These are phyloP conservation scores for Dictyostelium brefeldianum DNA, from an alignment of 78 protist genomes.

Conservation along the genomic window DNA sequence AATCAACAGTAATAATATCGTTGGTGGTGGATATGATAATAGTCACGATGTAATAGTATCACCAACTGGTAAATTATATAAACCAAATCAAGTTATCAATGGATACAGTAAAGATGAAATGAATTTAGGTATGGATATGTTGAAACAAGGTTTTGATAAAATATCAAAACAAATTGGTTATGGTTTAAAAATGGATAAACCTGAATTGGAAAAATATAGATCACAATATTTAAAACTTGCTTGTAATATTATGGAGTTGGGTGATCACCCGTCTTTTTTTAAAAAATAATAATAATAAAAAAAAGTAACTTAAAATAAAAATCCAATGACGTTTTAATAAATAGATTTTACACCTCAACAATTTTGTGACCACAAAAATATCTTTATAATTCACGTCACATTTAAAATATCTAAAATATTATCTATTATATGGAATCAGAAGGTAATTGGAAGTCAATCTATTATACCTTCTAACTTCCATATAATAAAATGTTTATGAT, in stretches of 20 bases:
- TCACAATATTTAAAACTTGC: not conserved
- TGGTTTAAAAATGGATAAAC: slow-evolving; percentile 12
- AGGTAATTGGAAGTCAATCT: too few relatives aligned
- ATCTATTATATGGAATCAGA: too few relatives aligned
- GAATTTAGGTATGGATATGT: not conserved
- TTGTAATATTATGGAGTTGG: not conserved
- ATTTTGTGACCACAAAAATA: too few relatives aligned
- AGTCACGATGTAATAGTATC: not conserved
- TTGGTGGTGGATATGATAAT: not conserved
- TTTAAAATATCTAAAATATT: too few relatives aligned
- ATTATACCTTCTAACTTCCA: too few relatives aligned
- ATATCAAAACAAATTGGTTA: not conserved
- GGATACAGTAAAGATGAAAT: not conserved
- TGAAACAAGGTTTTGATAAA: not conserved
- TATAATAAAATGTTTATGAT: too few relatives aligned
- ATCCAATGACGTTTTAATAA: not conserved
- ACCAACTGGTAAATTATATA: not conserved
- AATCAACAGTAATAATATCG: not conserved
- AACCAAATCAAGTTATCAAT: not conserved
- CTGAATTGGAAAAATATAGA: not conserved
- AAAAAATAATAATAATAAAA: not conserved
- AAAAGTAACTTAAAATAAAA: not conserved
- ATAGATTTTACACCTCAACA: too few relatives aligned
- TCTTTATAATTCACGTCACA: too few relatives aligned
- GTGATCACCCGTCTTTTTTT: not conserved